A percentile compares a stretch with the other conserved stretches of the same genome.
Conservation (phyloP, 1,284 basidiomycete genomes). For the Cyathus pygmaeus region DNA sequence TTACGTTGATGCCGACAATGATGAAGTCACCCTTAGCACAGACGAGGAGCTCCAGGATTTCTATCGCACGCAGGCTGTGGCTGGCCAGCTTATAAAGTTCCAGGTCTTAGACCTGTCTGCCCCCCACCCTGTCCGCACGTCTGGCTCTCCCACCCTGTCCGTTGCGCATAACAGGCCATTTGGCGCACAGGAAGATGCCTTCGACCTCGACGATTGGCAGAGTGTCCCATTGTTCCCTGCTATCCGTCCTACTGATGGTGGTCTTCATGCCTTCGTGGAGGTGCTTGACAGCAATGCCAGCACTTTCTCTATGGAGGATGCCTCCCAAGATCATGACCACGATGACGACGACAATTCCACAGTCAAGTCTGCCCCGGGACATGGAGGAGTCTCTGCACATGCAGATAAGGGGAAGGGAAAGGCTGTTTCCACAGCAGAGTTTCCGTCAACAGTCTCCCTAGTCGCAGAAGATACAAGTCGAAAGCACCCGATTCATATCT, state of each 20-base stretch:
- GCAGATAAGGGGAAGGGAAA: slow-evolving; percentile 66
- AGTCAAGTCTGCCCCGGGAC: not conserved
- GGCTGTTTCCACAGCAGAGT: slow-evolving; percentile 50
- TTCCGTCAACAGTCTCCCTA: slow-evolving; percentile 68
- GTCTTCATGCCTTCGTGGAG: slow-evolving; percentile 74
- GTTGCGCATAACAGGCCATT: slow-evolving; percentile 60
- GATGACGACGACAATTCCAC: slow-evolving; percentile 29
- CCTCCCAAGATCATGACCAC: slow-evolving; percentile 3
- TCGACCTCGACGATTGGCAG: slow-evolving; percentile 75
- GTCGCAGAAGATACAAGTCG: slow-evolving; percentile 58
- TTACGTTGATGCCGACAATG: slow-evolving; percentile 74
- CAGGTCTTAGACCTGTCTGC: slow-evolving; percentile 67
- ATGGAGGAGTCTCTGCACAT: slow-evolving; percentile 16
- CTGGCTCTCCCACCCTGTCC: slow-evolving; percentile 49
- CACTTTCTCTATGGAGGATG: not conserved
- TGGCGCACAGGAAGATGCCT: slow-evolving; percentile 48
- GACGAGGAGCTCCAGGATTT: slow-evolving; percentile 74
- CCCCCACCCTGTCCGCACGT: slow-evolving; percentile 46
- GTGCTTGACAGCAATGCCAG: slow-evolving; percentile 55
- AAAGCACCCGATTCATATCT: slow-evolving; percentile 73
- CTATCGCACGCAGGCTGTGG: slow-evolving; percentile 48
- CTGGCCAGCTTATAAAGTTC: slow-evolving; percentile 60
- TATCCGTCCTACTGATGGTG: slow-evolving; percentile 17
- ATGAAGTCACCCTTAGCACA: slow-evolving; percentile 78
- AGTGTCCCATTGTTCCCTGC: slow-evolving; percentile 43